A percentile compares a stretch with the other conserved stretches of the same genome.
phyloP scores from a whole-genome alignment of 2,329 filamentous ascomycete species.

The Colletotrichum spinosum region DNA sequence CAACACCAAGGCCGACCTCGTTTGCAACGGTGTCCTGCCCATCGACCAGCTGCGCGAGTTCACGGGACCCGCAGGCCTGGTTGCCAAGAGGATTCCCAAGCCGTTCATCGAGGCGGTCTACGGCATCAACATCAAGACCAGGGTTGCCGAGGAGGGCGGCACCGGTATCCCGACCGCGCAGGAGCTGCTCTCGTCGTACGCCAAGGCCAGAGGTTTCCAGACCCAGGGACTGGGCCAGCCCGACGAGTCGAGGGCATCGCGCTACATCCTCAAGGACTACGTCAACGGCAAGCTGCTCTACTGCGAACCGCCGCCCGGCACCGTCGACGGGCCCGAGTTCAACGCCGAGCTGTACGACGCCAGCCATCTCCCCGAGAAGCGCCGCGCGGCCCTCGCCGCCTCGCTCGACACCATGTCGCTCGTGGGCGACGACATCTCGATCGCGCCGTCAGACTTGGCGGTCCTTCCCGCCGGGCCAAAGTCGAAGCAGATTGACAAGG shows the following conservation, averaged over 20 bases:
- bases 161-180: slow-evolving; percentile 86
- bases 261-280: slow-evolving; percentile 95
- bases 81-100: slow-evolving; percentile 87
- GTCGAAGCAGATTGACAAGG: slow-evolving; percentile 81
- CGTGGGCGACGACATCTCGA: slow-evolving; percentile 47
- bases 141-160: slow-evolving; percentile 90
- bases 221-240: slow-evolving; percentile 91
- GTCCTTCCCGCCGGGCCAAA: slow-evolving; percentile 74
- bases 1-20: slow-evolving; percentile 93
- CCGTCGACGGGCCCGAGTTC: slow-evolving; percentile 80
- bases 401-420: slow-evolving; percentile 61
- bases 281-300: slow-evolving; percentile 95
- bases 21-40: slow-evolving; percentile 93
- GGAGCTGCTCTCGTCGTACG: slow-evolving; percentile 88
- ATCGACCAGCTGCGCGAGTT: slow-evolving; percentile 97
- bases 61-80: slow-evolving; percentile 85
- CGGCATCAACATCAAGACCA: slow-evolving; percentile 86
- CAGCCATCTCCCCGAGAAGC: slow-evolving; percentile 83
- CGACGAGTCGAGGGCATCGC: slow-evolving; percentile 91
- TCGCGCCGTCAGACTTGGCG: slow-evolving; percentile 59
- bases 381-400: slow-evolving; percentile 72
- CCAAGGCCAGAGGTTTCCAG: slow-evolving; percentile 88
- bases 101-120: slow-evolving; percentile 92
- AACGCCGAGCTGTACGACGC: slow-evolving; percentile 91
- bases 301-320: slow-evolving; percentile 84